These are phyloP conservation scores for Pistacia vera DNA, from an alignment of 345 rosid genomes.

Conservation along the genomic window DNA sequence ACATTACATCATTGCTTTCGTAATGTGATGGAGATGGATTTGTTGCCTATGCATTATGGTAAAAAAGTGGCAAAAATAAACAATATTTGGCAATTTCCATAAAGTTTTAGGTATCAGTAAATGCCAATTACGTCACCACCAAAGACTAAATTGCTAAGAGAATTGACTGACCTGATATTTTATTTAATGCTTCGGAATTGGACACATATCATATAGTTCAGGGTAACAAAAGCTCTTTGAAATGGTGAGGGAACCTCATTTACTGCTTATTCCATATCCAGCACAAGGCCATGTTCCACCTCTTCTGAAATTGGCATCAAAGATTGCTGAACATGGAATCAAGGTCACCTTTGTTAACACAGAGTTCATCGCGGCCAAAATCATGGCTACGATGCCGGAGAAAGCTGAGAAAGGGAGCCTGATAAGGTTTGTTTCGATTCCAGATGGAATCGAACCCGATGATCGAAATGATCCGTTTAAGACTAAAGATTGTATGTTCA, in stretches of 20 bases:
- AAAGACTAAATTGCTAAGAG: too few species aligned
- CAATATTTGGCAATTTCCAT: too few species aligned
- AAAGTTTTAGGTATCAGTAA: too few species aligned
- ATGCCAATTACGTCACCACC: too few species aligned
- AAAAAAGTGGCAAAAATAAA: too few species aligned
- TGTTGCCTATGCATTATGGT: too few species aligned
- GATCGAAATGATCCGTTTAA: conserved; percentile 12
- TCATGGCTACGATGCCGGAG: conserved; percentile 19
- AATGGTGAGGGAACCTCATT: conserved; percentile 25
- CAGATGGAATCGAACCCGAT: conserved; percentile 17
- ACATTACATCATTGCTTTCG: too few species aligned
- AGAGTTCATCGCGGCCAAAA: conserved; percentile 17
- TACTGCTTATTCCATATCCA: conserved; percentile 29
- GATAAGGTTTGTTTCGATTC: conserved; percentile 29
- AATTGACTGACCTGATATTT: too few species aligned
- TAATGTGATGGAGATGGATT: too few species aligned
- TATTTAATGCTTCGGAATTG: not conserved
- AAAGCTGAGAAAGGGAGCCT: not conserved
- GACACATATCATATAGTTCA: not conserved
- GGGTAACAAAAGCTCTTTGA: not conserved
- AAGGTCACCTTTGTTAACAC: conserved; percentile 43
- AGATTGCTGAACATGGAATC: conserved; percentile 34
- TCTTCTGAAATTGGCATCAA: conserved; percentile 38
- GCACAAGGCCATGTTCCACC: conserved; percentile 40
- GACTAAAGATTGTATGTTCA: conserved; percentile 1